Evolutionary conservation across 2,329 filamentous ascomycete genomes (phyloP).

Genomic region (Verticillium nonalfalfae): DNA sequence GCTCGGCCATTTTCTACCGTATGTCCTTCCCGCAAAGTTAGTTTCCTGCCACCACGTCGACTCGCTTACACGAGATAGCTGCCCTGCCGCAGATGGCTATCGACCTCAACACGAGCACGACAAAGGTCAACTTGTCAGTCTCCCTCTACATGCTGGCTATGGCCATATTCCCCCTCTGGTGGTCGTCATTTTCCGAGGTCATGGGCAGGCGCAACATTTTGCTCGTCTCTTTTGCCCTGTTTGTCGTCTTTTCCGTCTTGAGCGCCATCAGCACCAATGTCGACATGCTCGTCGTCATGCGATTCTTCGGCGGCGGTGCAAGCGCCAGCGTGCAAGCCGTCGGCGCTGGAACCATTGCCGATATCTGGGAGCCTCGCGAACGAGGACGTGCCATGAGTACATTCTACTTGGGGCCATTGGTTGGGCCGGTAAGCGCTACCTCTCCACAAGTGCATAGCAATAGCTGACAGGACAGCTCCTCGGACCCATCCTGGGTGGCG

Average conservation of each 20-base stretch:
- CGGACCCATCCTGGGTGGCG: conserved; percentile 66
- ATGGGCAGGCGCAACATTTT: conserved; percentile 74
- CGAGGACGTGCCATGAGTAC: conserved; percentile 74
- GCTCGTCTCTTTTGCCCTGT: conserved; percentile 65
- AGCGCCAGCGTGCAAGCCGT: conserved; percentile 78
- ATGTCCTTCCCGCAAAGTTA: conserved; percentile 24
- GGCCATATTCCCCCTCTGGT: conserved; percentile 83
- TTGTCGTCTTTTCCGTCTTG: conserved; percentile 63
- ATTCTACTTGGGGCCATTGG: conserved; percentile 74
- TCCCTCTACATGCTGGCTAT: conserved; percentile 78
- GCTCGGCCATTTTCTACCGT: conserved; percentile 80
- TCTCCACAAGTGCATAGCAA: conserved; percentile 44
- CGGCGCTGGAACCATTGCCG: conserved; percentile 75
- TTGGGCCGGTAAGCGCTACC: conserved; percentile 45
- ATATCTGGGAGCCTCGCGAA: conserved; percentile 69
- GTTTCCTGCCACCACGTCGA: not conserved
- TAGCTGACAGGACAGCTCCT: not conserved
- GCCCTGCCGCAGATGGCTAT: conserved; percentile 57
- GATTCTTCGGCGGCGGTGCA: conserved; percentile 67
- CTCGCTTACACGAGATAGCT: conserved; percentile 36
- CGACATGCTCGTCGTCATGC: conserved; percentile 70
- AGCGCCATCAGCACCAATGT: conserved; percentile 65
- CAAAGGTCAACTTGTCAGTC: conserved; percentile 68
- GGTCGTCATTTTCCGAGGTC: conserved; percentile 73
- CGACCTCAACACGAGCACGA: conserved; percentile 56